Evolutionary conservation across 2,329 filamentous ascomycete genomes (phyloP).

Genomic region (Cryphonectria radicalis): DNA sequence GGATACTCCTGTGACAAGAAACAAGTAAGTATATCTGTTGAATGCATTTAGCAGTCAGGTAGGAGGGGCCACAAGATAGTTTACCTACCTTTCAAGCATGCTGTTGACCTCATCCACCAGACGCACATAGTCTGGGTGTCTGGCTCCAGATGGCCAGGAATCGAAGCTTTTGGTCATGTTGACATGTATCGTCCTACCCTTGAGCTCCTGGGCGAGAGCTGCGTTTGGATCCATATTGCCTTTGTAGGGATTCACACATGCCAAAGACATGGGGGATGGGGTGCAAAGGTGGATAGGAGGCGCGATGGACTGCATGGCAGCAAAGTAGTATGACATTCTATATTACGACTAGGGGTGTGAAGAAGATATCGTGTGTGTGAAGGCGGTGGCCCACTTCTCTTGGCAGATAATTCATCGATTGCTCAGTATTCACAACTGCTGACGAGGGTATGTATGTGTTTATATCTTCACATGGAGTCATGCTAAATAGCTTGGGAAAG

Average conservation of each 20-base stretch:
- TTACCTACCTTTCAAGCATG: slow-evolving; percentile 25
- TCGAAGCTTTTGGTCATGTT: slow-evolving; percentile 29
- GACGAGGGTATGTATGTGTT: not conserved
- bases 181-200: slow-evolving; percentile 24
- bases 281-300: not conserved
- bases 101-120: slow-evolving; percentile 20
- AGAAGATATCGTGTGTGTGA: not conserved
- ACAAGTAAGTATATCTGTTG: not conserved
- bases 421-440: not conserved
- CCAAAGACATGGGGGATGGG: not conserved
- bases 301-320: slow-evolving; percentile 17
- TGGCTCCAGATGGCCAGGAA: slow-evolving; percentile 20
- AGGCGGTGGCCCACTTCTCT: not conserved
- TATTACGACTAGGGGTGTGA: not conserved
- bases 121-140: slow-evolving; percentile 16
- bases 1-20: slow-evolving; percentile 34
- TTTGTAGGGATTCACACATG: not conserved
- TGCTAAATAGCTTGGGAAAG: not conserved
- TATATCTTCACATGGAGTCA: not conserved
- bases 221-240: slow-evolving; percentile 11
- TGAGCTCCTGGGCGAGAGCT: slow-evolving; percentile 24
- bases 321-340: not conserved
- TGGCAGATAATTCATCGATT: not conserved
- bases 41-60: no score
- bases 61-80: not conserved